Base-by-base conservation (phyloP, 306 rosid species). In the Oxytropis ochrocephala region DNA sequence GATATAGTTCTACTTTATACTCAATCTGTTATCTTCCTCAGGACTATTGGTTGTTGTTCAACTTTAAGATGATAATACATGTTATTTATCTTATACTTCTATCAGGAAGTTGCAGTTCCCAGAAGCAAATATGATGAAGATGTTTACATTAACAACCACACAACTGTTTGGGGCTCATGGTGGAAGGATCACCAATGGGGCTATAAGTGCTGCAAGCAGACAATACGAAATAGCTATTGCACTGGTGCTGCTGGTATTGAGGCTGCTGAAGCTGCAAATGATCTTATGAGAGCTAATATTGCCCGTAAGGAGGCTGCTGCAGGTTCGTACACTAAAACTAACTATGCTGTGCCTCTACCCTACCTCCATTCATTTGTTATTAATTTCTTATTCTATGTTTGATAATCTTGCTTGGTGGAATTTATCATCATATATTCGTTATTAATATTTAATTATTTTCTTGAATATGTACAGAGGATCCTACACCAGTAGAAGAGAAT, bases 141-240 rank as follows among this genome's bases (percentile, higher is more conserved):
- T 59, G 67, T 72, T 59, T 72, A 59, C 60, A 72, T 72, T 18
- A 72, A 89, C 63, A 89, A 89, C 70, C 89, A 89, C 75, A 86
- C 85, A 0, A 71, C 84, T 61, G 88, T 86, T 29, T 84, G 91
- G 91, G 91, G 89, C 9, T 89, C 96, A 7, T 89, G 91, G 91
- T 88, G 91, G 95, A 84, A 69, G 79, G 95, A 82, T 82, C 84
- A 88, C 52, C 91, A 89, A 9, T 89, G 96, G 96, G 96, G 96
- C 14, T 88, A 66, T 33, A 84, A 80, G 74, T 85, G 95, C 78
- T 89, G 96, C 57, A 86, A 82, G 41, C 76, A 72, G 60, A 72
- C 76, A 18, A 59, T 72, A 18, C 76, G 76, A 5, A 72, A 72
- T 48, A 72, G 76, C 51, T 72, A 72, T 47, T 72, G 76, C 69